A percentile compares a stretch with the other conserved stretches of the same genome.
phyloP scores from a whole-genome alignment of 2,329 filamentous ascomycete genomes.

The Colletotrichum falcatum region DNA sequence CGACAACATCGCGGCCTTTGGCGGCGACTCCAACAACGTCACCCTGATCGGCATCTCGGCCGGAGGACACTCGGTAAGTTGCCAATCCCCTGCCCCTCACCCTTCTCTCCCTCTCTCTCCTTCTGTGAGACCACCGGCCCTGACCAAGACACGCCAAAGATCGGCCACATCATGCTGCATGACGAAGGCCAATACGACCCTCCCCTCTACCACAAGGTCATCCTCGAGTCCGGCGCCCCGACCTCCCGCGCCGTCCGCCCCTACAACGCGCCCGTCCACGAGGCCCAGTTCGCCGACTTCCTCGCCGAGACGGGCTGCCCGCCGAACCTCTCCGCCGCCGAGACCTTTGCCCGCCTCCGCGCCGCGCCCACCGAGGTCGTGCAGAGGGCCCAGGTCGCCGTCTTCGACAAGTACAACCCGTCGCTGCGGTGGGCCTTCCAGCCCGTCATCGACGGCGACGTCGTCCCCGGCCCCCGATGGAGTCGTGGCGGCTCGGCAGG shows the following conservation, averaged over 20 bases:
- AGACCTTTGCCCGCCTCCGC: slow-evolving; percentile 65
- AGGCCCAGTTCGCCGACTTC: slow-evolving; percentile 68
- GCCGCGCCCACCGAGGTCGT: slow-evolving; percentile 54
- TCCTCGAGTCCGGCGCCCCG: slow-evolving; percentile 69
- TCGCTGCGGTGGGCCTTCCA: slow-evolving; percentile 74
- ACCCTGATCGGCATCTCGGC: slow-evolving; percentile 73
- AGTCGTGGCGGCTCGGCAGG: slow-evolving; percentile 65
- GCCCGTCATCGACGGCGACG: slow-evolving; percentile 72
- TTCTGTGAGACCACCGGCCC: neutral
- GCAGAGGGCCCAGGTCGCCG: slow-evolving; percentile 54
- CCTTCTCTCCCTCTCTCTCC: neutral
- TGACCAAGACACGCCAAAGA: slow-evolving; percentile 52
- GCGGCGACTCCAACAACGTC: slow-evolving; percentile 68
- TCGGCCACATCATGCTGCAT: slow-evolving; percentile 74
- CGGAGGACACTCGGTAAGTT: slow-evolving; percentile 68
- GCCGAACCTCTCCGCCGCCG: slow-evolving; percentile 56
- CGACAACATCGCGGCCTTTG: slow-evolving; percentile 69
- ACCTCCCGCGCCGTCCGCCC: slow-evolving; percentile 65
- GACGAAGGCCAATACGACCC: slow-evolving; percentile 47
- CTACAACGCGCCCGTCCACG: slow-evolving; percentile 67
- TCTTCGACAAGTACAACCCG: slow-evolving; percentile 58
- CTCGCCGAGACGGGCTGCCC: slow-evolving; percentile 64
- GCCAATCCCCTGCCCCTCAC: neutral
- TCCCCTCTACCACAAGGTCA: slow-evolving; percentile 64
- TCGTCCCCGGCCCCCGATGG: slow-evolving; percentile 69